Evolutionary conservation across 257 asterid genomes (phyloP).

Genomic region (Primulina eburnea): DNA sequence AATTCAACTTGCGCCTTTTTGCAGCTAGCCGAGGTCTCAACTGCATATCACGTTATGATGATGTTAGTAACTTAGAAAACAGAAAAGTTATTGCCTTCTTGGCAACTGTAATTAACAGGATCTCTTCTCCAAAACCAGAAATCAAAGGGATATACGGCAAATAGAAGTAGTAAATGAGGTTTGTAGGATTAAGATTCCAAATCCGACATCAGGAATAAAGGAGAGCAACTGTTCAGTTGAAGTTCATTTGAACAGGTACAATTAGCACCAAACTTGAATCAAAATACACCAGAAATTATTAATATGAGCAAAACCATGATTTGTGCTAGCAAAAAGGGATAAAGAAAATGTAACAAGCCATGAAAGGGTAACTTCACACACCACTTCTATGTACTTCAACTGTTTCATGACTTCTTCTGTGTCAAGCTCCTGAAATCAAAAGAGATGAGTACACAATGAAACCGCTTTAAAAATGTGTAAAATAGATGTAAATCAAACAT

Average conservation of each 20-base stretch:
- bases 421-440: slow-evolving; percentile 66
- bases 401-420: slow-evolving; percentile 80
- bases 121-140: neutral
- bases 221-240: neutral
- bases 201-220: neutral
- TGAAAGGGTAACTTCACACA: neutral
- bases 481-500: neutral
- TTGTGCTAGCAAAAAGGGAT: neutral
- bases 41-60: slow-evolving; percentile 37
- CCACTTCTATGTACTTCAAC: slow-evolving; percentile 57
- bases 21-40: slow-evolving; percentile 62
- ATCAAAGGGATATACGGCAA: neutral
- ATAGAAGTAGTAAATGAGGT: neutral
- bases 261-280: neutral
- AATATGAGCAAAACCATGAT: neutral
- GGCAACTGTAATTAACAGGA: neutral
- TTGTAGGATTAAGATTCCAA: neutral
- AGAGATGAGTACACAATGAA: slow-evolving; percentile 3
- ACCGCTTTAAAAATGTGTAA: neutral
- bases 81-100: neutral
- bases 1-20: slow-evolving; percentile 50
- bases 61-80: neutral
- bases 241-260: neutral
- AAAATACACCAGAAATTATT: neutral
- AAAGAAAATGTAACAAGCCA: neutral